Evolutionary conservation across 2,329 filamentous ascomycete genomes (phyloP).

Genomic region (Epichloe amarillans): DNA sequence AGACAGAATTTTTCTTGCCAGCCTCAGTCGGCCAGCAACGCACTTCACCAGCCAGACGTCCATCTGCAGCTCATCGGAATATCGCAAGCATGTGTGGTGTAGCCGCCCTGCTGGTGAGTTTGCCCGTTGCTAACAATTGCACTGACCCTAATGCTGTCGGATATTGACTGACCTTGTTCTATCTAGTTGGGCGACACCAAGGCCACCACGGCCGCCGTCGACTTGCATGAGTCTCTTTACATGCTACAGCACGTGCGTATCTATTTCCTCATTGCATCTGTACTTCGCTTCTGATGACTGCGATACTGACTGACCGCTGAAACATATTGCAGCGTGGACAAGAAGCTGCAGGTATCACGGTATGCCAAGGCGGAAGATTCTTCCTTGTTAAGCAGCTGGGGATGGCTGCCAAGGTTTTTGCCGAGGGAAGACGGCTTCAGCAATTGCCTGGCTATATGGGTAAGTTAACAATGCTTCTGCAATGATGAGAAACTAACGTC

Average conservation of each 20-base stretch:
- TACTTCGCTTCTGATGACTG: neutral
- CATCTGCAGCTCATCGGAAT: no score
- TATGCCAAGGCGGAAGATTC: slow-evolving; percentile 53
- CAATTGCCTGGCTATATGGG: slow-evolving; percentile 59
- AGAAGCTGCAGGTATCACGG: slow-evolving; percentile 76
- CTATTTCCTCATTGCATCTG: slow-evolving; percentile 7
- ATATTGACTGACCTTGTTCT: neutral
- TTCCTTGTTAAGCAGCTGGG: neutral
- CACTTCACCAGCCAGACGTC: no score
- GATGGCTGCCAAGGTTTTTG: slow-evolving; percentile 44
- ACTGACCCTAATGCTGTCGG: no score
- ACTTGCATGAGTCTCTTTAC: slow-evolving; percentile 60
- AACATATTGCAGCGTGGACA: slow-evolving; percentile 43
- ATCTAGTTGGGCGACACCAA: slow-evolving; percentile 20
- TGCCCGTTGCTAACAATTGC: no score
- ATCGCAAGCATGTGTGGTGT: no score
- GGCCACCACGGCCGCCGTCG: slow-evolving; percentile 37
- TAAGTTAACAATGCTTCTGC: neutral
- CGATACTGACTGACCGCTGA: slow-evolving; percentile 12
- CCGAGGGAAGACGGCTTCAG: slow-evolving; percentile 59
- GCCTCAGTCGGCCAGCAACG: no score
- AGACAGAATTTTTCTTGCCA: no score
- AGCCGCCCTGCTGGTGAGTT: no score
- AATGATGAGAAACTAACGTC: neutral
- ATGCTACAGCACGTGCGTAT: slow-evolving; percentile 42